Percentiles rank a stretch among this genome's conserved stretches.
Conservation (phyloP, 345 rosid species). For the Hirschfeldia incana region DNA sequence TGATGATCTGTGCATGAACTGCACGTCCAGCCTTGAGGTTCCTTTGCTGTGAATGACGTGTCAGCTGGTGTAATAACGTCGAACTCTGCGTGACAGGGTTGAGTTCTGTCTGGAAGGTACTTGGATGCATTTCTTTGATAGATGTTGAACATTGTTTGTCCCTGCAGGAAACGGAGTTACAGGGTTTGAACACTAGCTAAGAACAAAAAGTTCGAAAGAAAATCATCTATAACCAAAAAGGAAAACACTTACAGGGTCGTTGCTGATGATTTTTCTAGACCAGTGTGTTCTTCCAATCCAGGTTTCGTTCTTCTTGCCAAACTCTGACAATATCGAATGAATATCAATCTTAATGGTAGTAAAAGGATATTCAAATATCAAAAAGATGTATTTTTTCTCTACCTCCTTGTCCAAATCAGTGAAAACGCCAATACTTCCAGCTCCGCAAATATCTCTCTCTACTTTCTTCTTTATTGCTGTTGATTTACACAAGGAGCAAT, state of each 20-base stretch:
- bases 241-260: constrained; percentile 53
- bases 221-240: neutral
- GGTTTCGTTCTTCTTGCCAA: constrained; percentile 65
- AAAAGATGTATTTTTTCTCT: constrained; percentile 10
- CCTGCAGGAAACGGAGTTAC: constrained; percentile 15
- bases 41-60: constrained; percentile 48
- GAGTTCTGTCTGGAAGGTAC: constrained; percentile 26
- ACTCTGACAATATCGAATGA: constrained; percentile 44
- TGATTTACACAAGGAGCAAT: constrained; percentile 26
- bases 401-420: constrained; percentile 73
- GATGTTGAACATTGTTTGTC: constrained; percentile 19
- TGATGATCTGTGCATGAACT: constrained; percentile 62
- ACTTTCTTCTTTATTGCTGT: constrained; percentile 78
- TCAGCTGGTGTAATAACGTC: constrained; percentile 46
- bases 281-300: constrained; percentile 73
- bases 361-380: neutral
- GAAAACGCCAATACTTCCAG: constrained; percentile 62
- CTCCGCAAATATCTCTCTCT: constrained; percentile 80
- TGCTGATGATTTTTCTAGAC: constrained; percentile 66
- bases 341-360: neutral
- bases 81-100: constrained; percentile 41
- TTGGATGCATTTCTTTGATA: constrained; percentile 15
- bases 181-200: neutral
- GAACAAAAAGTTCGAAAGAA: neutral
- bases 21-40: constrained; percentile 54